Conservation (phyloP, 75 land plant genomes). For the Pinus tabuliformis region DNA sequence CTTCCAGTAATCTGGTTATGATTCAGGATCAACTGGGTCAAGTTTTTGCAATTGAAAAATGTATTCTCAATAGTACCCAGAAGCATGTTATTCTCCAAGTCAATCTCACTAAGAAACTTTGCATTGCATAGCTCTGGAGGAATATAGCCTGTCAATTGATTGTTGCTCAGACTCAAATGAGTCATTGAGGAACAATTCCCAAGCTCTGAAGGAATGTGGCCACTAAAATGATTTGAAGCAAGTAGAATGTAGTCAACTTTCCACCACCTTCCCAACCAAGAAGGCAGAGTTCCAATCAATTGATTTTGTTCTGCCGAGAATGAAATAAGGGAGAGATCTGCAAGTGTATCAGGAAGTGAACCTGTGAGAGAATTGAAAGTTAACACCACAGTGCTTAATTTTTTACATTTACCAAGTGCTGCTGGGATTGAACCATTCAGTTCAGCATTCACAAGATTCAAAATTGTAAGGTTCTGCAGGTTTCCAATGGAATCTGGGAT, state of each 20-base stretch:
- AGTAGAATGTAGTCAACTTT: conserved; percentile 4
- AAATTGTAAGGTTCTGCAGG: conserved; percentile 7
- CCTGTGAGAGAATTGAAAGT: conserved; percentile 27
- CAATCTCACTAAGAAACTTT: conserved; percentile 13
- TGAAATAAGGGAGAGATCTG: conserved; percentile 10
- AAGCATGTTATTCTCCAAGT: conserved; percentile 16
- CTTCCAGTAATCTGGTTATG: conserved; percentile 22
- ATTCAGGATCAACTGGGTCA: conserved; percentile 14
- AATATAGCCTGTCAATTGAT: conserved; percentile 49
- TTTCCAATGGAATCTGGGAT: conserved; percentile 19
- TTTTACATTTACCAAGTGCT: conserved; percentile 24
- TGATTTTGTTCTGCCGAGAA: conserved; percentile 16
- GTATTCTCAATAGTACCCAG: conserved; percentile 15
- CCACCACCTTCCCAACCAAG: conserved; percentile 20
- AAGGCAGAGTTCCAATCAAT: conserved; percentile 14
- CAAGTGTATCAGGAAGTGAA: conserved; percentile 20
- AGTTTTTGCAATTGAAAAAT: conserved; percentile 15
- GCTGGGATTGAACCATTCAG: conserved; percentile 16
- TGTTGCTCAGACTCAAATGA: conserved; percentile 28
- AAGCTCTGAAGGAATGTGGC: conserved; percentile 42
- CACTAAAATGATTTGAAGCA: conserved; percentile 38
- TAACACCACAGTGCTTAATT: conserved; percentile 7
- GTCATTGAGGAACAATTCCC: conserved; percentile 16
- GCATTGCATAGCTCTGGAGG: conserved; percentile 46
- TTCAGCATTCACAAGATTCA: conserved; percentile 4